Evolutionary conservation across 1,139 yeast genomes (phyloP).

Genomic region (Komagataea norvegica): DNA sequence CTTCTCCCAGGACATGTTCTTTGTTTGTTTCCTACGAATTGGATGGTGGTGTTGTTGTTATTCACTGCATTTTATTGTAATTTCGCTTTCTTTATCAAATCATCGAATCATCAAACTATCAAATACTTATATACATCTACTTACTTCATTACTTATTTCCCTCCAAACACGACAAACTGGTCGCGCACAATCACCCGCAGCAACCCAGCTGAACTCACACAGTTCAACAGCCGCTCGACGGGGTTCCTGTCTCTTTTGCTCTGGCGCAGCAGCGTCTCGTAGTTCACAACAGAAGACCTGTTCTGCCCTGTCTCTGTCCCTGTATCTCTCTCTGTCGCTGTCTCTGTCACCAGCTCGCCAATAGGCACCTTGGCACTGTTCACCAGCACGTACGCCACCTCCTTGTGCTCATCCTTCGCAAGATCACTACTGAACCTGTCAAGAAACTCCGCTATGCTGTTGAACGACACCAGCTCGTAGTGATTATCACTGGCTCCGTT

Average conservation of each 20-base stretch:
- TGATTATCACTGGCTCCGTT: no score
- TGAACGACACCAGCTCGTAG: conserved; percentile 1
- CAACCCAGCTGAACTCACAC: conserved; percentile 1
- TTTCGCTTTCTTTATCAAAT: background rate
- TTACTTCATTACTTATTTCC: no score
- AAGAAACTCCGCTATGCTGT: background rate
- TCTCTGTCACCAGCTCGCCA: background rate
- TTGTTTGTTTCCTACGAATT: background rate
- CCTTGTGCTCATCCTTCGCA: background rate
- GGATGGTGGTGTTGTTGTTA: background rate
- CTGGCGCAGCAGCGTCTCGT: background rate
- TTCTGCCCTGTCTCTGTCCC: background rate
- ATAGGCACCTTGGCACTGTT: conserved; percentile 1
- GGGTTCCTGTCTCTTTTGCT: background rate
- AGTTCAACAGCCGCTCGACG: background rate
- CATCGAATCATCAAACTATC: no score
- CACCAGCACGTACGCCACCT: background rate
- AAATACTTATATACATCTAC: no score
- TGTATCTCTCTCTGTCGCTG: background rate
- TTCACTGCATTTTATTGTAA: no score
- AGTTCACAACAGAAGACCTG: conserved; percentile 1
- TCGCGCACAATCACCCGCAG: background rate
- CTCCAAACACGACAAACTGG: background rate
- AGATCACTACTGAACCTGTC: background rate
- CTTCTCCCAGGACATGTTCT: background rate